These are phyloP conservation scores for Apiotrichum montevideense DNA, from an alignment of 1,284 basidiomycete species.

Conservation along the genomic window DNA sequence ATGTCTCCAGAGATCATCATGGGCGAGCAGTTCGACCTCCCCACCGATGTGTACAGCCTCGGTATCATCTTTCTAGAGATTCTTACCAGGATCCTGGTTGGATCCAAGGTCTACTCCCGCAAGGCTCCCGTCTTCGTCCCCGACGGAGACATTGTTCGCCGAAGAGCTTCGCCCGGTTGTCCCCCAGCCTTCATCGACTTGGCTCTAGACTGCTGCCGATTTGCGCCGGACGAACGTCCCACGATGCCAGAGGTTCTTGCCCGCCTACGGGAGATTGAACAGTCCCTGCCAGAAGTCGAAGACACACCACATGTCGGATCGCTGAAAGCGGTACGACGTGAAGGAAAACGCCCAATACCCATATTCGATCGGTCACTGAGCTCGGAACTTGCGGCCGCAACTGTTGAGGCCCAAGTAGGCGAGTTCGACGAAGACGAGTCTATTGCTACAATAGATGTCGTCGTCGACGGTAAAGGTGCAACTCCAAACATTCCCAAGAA, in stretches of 20 bases:
- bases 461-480: slow-evolving; percentile 55
- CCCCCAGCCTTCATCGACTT: slow-evolving; percentile 72
- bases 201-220: slow-evolving; percentile 67
- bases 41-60: slow-evolving; percentile 89
- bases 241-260: slow-evolving; percentile 69
- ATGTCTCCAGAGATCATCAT: slow-evolving; percentile 80
- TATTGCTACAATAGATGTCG: slow-evolving; percentile 50
- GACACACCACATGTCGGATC: slow-evolving; percentile 70
- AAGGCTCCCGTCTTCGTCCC: slow-evolving; percentile 70
- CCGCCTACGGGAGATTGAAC: slow-evolving; percentile 69
- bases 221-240: slow-evolving; percentile 66
- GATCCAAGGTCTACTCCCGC: slow-evolving; percentile 67
- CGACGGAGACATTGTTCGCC: slow-evolving; percentile 47
- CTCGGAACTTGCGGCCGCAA: not conserved
- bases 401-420: not conserved
- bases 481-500: not conserved
- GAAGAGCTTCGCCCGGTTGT: slow-evolving; percentile 65
- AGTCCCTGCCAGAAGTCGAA: slow-evolving; percentile 56
- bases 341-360: slow-evolving; percentile 50
- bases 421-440: slow-evolving; percentile 2
- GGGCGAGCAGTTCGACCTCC: slow-evolving; percentile 83
- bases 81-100: slow-evolving; percentile 72
- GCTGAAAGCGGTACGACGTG: slow-evolving; percentile 56
- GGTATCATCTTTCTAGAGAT: slow-evolving; percentile 96
- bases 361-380: slow-evolving; percentile 36